These are phyloP conservation scores for Fusarium decemcellulare DNA, from an alignment of 2,329 filamentous ascomycete genomes.

Conservation along the genomic window DNA sequence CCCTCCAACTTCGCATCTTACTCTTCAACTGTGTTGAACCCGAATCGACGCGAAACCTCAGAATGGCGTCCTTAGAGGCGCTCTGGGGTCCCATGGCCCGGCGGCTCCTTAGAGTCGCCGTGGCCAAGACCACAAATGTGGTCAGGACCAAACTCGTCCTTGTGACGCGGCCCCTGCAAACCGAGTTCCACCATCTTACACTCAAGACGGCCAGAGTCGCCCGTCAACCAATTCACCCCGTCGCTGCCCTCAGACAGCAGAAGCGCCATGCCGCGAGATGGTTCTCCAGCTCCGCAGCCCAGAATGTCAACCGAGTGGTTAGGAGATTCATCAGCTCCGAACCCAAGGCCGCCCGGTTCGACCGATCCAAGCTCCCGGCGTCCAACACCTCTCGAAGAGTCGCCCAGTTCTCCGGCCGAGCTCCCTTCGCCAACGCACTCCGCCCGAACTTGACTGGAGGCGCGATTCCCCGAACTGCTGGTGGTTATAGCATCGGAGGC, in stretches of 20 bases:
- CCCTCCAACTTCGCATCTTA: conserved; percentile 37
- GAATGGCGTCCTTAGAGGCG: conserved; percentile 70
- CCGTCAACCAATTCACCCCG: conserved; percentile 68
- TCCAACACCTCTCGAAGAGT: conserved; percentile 66
- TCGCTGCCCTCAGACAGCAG: conserved; percentile 66
- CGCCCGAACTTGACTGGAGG: conserved; percentile 94
- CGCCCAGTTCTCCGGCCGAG: conserved; percentile 77
- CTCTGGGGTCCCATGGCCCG: conserved; percentile 70
- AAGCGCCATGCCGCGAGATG: conserved; percentile 57
- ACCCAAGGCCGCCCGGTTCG: conserved; percentile 54
- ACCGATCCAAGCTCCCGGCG: conserved; percentile 64
- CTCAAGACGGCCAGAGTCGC: conserved; percentile 56
- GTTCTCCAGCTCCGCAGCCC: conserved; percentile 61
- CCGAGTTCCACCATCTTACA: conserved; percentile 62
- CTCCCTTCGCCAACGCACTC: conserved; percentile 90
- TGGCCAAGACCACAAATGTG: conserved; percentile 65
- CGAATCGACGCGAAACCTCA: conserved; percentile 48
- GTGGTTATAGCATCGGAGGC: conserved; percentile 85
- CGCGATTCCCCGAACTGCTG: conserved; percentile 84
- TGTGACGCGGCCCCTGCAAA: conserved; percentile 60
- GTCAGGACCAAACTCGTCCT: conserved; percentile 65
- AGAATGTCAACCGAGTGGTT: conserved; percentile 61
- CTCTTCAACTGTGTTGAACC: conserved; percentile 37
- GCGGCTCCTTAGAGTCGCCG: conserved; percentile 67
- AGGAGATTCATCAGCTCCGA: conserved; percentile 67